Evolutionary conservation across 352 stramenopile species (phyloP).

Genomic region (Phytophthora cactorum): DNA sequence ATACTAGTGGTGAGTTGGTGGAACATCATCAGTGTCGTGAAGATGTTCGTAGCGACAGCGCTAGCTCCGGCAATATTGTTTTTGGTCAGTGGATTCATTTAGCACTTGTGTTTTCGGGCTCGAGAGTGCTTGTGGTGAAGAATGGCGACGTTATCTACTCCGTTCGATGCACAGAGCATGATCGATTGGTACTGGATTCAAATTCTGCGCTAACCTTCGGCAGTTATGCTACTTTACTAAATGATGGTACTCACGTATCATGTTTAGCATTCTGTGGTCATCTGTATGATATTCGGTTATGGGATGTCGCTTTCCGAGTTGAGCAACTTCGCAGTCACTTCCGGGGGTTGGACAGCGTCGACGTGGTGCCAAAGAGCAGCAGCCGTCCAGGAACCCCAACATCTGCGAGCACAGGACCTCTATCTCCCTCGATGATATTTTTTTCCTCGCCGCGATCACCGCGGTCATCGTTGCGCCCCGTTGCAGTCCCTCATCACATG

Average conservation of each 20-base stretch:
- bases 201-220: conserved; percentile 27
- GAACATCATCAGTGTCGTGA: conserved; percentile 11
- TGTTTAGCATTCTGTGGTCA: conserved; percentile 36
- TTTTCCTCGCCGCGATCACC: conserved; percentile 48
- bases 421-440: conserved; percentile 30
- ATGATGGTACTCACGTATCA: background rate
- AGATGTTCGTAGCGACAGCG: background rate
- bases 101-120: conserved; percentile 53
- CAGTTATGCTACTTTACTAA: background rate
- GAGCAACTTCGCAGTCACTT: conserved; percentile 66
- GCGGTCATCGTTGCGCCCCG: conserved; percentile 27
- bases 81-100: conserved; percentile 59
- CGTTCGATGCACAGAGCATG: conserved; percentile 4
- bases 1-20: conserved; percentile 11
- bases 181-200: conserved; percentile 13
- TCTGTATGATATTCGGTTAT: conserved; percentile 66
- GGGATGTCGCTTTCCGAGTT: conserved; percentile 59
- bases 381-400: conserved; percentile 36
- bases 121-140: conserved; percentile 41
- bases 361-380: conserved; percentile 16
- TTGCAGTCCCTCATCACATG: conserved; percentile 41
- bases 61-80: conserved; percentile 8
- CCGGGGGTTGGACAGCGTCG: conserved; percentile 49
- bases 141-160: conserved; percentile 44
- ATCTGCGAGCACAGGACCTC: conserved; percentile 12